These are phyloP conservation scores for Penicillium decumbens DNA, from an alignment of 2,329 filamentous ascomycete genomes.

Conservation along the genomic window DNA sequence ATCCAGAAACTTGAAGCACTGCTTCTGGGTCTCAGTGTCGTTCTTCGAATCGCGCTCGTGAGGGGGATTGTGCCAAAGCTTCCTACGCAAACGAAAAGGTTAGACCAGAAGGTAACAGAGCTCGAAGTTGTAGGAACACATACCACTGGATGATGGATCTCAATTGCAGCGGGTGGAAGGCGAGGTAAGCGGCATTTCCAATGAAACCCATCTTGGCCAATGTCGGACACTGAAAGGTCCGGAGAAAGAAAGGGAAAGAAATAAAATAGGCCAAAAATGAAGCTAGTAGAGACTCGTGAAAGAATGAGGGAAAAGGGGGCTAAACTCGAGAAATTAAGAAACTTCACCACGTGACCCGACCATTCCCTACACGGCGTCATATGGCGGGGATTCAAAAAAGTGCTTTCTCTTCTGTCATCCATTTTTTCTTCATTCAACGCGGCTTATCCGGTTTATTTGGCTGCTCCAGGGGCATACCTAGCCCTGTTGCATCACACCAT, in stretches of 20 bases:
- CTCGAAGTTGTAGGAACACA: slow-evolving; percentile 19
- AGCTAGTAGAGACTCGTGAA: slow-evolving; percentile 10
- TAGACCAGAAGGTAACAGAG: neutral
- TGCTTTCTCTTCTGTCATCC: neutral
- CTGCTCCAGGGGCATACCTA: neutral
- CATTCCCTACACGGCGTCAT: neutral
- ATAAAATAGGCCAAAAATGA: slow-evolving; percentile 5
- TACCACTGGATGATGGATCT: slow-evolving; percentile 87
- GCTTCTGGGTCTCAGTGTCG: slow-evolving; percentile 67
- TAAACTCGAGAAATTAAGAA: slow-evolving; percentile 1
- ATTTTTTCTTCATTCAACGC: neutral
- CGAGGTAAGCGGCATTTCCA: slow-evolving; percentile 61
- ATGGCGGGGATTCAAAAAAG: neutral
- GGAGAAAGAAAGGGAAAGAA: slow-evolving; percentile 6
- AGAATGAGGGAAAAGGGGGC: slow-evolving; percentile 11
- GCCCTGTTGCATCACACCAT: slow-evolving; percentile 45
- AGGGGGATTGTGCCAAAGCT: slow-evolving; percentile 92
- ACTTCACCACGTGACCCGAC: slow-evolving; percentile 1
- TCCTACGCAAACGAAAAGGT: slow-evolving; percentile 54
- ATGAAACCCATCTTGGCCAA: slow-evolving; percentile 38
- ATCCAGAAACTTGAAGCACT: slow-evolving; percentile 83
- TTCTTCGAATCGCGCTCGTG: slow-evolving; percentile 73
- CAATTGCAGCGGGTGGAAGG: slow-evolving; percentile 71
- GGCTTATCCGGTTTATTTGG: neutral
- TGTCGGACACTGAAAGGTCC: slow-evolving; percentile 6